Conservation (phyloP, 2,329 filamentous ascomycete genomes). For the Hymenoscyphus fructigenus region DNA sequence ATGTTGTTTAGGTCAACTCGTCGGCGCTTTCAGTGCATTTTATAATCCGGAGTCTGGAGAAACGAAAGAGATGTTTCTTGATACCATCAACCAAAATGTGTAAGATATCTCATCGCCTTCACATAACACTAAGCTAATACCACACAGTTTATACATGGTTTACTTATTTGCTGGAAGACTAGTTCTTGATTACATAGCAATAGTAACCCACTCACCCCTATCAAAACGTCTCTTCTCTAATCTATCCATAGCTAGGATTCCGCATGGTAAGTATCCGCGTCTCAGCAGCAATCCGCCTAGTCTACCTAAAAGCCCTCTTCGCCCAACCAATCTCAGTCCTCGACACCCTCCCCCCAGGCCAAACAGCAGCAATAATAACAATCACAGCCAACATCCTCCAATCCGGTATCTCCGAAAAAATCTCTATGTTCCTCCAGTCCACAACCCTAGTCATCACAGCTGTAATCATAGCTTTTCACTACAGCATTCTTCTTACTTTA, state of each 20-base stretch:
- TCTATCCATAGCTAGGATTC: conserved; percentile 40
- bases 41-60: conserved; percentile 43
- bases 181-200: conserved; percentile 52
- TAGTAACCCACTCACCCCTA: conserved; percentile 40
- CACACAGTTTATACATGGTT: conserved; percentile 51
- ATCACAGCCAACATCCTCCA: conserved; percentile 64
- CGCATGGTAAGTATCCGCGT: conserved; percentile 61
- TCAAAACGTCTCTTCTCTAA: not conserved
- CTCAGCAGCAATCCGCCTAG: conserved; percentile 58
- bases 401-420: conserved; percentile 61
- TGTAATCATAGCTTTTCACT: conserved; percentile 53
- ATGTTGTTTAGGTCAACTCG: conserved; percentile 32
- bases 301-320: conserved; percentile 64
- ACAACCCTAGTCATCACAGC: conserved; percentile 52
- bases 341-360: conserved; percentile 62
- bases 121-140: not conserved
- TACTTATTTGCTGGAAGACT: conserved; percentile 59
- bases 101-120: conserved; percentile 7
- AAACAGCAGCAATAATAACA: conserved; percentile 62
- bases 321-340: conserved; percentile 65
- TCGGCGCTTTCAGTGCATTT: conserved; percentile 49
- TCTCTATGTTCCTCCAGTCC: conserved; percentile 58
- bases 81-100: conserved; percentile 45
- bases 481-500: conserved; percentile 57
- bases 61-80: conserved; percentile 48